A percentile compares a stretch with the other conserved stretches of the same genome.
These are phyloP conservation scores for Volvariella surrecta DNA, from an alignment of 1,284 basidiomycete species.

Conservation along the genomic window DNA sequence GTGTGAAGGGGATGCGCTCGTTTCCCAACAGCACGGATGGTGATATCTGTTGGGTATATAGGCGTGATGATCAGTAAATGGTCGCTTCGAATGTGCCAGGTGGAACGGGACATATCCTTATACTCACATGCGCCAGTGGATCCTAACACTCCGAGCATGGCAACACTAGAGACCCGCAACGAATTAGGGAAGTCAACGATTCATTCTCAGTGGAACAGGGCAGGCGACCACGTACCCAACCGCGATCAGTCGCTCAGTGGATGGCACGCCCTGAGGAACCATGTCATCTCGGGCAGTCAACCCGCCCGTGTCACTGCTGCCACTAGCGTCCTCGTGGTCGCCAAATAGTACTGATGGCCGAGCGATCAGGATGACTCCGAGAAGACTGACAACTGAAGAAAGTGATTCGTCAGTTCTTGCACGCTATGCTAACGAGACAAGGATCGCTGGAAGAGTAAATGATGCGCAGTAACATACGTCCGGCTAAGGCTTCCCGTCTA, in stretches of 20 bases:
- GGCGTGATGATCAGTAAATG: background rate
- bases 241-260: slow-evolving; percentile 11
- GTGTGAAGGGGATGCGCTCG: slow-evolving; percentile 69
- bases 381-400: slow-evolving; percentile 10
- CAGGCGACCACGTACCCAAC: slow-evolving; percentile 9
- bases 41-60: slow-evolving; percentile 35
- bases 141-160: slow-evolving; percentile 52
- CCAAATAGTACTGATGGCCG: slow-evolving; percentile 13
- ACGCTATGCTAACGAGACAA: no score
- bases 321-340: background rate
- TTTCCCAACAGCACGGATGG: slow-evolving; percentile 65
- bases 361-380: slow-evolving; percentile 14
- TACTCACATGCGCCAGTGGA: slow-evolving; percentile 27
- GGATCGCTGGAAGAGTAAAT: slow-evolving; percentile 41
- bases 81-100: no score
- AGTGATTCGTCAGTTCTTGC: background rate
- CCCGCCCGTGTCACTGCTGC: background rate
- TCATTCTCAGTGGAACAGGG: no score
- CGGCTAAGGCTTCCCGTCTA: slow-evolving; percentile 51
- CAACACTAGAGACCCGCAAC: slow-evolving; percentile 27
- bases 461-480: slow-evolving; percentile 42
- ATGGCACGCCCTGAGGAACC: slow-evolving; percentile 4
- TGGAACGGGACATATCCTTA: background rate
- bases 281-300: background rate
- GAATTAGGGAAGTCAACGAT: no score